Percentiles rank a stretch among this genome's conserved stretches.
These are phyloP conservation scores for Ligustrum vulgare DNA, from an alignment of 257 asterid species.

Conservation along the genomic window DNA sequence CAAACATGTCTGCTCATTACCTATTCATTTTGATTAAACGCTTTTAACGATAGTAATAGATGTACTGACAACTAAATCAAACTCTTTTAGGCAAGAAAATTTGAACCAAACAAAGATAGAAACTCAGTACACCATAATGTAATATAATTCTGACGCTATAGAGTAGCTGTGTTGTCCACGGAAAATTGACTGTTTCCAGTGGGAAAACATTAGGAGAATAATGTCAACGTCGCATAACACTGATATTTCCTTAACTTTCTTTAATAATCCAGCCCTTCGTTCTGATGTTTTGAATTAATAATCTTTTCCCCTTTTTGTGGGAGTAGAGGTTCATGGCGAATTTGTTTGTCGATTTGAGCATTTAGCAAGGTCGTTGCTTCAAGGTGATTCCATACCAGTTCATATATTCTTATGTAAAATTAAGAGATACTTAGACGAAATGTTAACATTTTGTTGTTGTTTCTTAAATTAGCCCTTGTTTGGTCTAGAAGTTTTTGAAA, in stretches of 20 bases:
- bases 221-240: slow-evolving; percentile 78
- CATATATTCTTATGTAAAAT: not conserved
- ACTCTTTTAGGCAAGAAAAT: not conserved
- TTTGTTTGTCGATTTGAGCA: slow-evolving; percentile 24
- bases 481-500: too few species aligned
- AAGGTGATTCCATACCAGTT: slow-evolving; percentile 16
- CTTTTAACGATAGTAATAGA: not conserved
- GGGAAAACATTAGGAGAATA: slow-evolving; percentile 85
- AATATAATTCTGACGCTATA: not conserved
- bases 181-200: slow-evolving; percentile 70
- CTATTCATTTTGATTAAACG: not conserved
- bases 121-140: not conserved
- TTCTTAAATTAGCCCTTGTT: too few species aligned
- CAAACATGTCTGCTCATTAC: not conserved
- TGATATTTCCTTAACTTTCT: slow-evolving; percentile 80
- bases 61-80: not conserved
- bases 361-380: slow-evolving; percentile 19
- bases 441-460: not conserved
- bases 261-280: slow-evolving; percentile 72
- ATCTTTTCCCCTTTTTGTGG: slow-evolving; percentile 23
- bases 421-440: not conserved
- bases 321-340: slow-evolving; percentile 30
- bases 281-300: slow-evolving; percentile 7
- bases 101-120: not conserved
- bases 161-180: slow-evolving; percentile 67